A percentile compares a stretch with the other conserved stretches of the same genome.
Evolutionary conservation across 345 rosid species (phyloP).

Genomic region (Eucalyptus coolabah): DNA sequence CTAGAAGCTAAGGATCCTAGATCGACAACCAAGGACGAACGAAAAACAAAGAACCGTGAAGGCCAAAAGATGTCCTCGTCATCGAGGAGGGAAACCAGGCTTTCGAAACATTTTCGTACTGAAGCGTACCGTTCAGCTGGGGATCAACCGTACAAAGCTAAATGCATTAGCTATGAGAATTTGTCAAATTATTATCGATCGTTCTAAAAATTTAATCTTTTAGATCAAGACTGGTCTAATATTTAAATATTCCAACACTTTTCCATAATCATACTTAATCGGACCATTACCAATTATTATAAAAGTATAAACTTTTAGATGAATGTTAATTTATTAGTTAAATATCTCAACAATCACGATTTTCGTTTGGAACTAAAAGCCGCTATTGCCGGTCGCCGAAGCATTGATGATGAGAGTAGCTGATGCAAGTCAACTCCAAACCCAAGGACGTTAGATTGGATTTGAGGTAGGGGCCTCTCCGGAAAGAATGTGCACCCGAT

Average conservation of each 20-base stretch:
- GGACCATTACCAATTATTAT: fast-evolving
- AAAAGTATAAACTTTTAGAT: too few relatives aligned
- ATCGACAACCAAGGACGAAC: not conserved
- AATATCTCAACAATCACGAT: not conserved
- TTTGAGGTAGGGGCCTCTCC: not conserved
- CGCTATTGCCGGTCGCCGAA: not conserved
- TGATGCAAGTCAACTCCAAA: not conserved
- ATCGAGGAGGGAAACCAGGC: not conserved
- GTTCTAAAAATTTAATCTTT: too few relatives aligned
- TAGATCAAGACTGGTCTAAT: fast-evolving
- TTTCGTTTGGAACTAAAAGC: not conserved
- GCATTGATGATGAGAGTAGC: not conserved
- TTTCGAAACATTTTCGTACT: not conserved
- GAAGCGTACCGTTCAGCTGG: too few relatives aligned
- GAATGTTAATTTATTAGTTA: too few relatives aligned
- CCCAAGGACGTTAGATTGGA: not conserved
- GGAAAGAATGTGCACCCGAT: not conserved
- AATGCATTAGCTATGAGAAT: too few relatives aligned
- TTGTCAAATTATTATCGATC: fast-evolving
- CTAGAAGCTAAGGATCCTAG: not conserved
- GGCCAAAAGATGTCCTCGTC: not conserved
- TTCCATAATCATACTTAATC: too few relatives aligned
- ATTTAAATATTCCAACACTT: too few relatives aligned
- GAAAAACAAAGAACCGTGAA: not conserved
- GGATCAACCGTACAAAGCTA: not conserved